Evolutionary conservation across 2,329 filamentous ascomycete genomes (phyloP), one percentile per base, ranked within the genome.

Genomic region (Clarireedia paspali): DNA sequence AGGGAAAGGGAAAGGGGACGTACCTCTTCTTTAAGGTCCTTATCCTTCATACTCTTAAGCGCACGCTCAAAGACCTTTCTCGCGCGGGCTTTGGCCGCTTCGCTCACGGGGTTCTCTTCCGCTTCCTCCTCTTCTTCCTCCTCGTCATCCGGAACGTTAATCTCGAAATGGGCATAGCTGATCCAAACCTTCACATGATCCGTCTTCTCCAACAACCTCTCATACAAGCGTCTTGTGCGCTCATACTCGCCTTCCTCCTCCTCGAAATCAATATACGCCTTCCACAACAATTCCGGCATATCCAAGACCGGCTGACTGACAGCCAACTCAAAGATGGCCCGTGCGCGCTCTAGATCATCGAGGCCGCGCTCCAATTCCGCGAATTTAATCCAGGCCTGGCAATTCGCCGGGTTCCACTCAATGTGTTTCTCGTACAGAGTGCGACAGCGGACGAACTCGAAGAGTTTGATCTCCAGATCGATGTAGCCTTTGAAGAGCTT

Each of bases 171-270:
- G n/a, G 94, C 94, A 73, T 92, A 99, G 71, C 89, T 92, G 72
- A 94, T 95, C 94, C 94, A 99, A 58, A 99, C 94, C 77, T 97
- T 99, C 77, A 96, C 91, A 69, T 99, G 94, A 67, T 94, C 87
- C n/a, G 94, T 96, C 83, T 95, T 96, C 67, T 89, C 79, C 45
- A 99, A 80, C 12, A 99, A 79, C 6, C 92, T 83, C 75, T 97
- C 92, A 73, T 97, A 99, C 46, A 99, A 76, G 3, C 76, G 75
- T 49, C 94, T 81, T 4, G 91, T 90, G 49, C 85, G 79, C 53
- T 91, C 89, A 71, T 92, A 96, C 71, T 96, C 90, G 66, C 85
- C 89, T 71, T 96, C 90, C 66, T 95, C 90, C 69, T 97, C 92
- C 73, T 99, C 94, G 68, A 97, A 97, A 71, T 99, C 94, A 65